Conservation (phyloP, 2,329 filamentous ascomycete species). For the Fusarium acutatum region DNA sequence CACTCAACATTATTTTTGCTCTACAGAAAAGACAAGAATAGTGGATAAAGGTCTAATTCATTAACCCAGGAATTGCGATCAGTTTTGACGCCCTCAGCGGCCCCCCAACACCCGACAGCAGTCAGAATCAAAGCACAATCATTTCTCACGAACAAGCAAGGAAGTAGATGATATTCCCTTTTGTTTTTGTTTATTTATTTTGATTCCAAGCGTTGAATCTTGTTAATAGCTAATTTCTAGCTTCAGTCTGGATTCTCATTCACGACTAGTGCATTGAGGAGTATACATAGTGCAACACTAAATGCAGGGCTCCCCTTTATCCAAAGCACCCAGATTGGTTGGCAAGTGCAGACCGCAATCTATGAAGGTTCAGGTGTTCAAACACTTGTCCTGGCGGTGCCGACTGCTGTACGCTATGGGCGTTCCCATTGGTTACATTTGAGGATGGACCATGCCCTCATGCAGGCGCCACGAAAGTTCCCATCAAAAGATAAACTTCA, state of each 20-base stretch:
- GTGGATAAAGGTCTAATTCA: not conserved
- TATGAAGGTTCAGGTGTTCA: not conserved
- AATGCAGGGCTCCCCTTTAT: not conserved
- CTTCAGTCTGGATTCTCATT: too few relatives aligned
- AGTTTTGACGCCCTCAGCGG: not conserved
- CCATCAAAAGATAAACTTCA: not conserved
- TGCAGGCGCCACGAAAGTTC: not conserved
- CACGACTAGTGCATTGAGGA: not conserved
- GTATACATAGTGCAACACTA: not conserved
- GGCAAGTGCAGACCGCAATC: rapidly evolving
- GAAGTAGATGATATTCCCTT: not conserved
- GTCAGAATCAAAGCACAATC: not conserved
- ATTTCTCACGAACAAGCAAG: not conserved
- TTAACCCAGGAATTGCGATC: not conserved
- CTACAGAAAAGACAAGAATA: not conserved
- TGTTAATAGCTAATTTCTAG: not conserved
- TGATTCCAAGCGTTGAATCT: not conserved
- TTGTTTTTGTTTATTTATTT: not conserved
- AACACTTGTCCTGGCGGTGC: not conserved
- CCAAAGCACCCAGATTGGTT: not conserved
- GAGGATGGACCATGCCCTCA: too few relatives aligned
- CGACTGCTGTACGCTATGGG: not conserved
- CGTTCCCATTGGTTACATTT: not conserved
- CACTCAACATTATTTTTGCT: not conserved
- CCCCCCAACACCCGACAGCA: rapidly evolving